Evolutionary conservation across 2,329 filamentous ascomycete species (phyloP).

Genomic region (Sporothrix mexicana): DNA sequence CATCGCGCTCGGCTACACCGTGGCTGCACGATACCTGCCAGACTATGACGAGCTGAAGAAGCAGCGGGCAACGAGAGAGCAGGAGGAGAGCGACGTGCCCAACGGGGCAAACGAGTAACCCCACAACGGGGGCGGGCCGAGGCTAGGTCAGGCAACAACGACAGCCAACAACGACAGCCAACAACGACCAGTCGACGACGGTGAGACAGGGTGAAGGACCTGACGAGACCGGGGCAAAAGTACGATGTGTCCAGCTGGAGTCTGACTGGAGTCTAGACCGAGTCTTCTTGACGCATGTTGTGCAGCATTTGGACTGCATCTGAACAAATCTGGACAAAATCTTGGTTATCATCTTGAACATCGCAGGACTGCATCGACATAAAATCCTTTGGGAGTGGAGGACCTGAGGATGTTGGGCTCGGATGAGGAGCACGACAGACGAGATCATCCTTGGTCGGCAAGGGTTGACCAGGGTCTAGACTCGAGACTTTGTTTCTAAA

Average conservation of each 20-base stretch:
- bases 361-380: background rate
- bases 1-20: constrained; percentile 45
- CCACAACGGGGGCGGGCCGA: too few species aligned
- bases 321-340: background rate
- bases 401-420: constrained; percentile 9
- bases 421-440: background rate
- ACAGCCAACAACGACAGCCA: background rate
- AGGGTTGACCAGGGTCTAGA: background rate
- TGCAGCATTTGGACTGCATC: background rate
- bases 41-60: constrained; percentile 43
- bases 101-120: background rate
- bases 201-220: background rate
- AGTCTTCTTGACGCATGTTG: background rate
- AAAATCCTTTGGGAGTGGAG: constrained; percentile 18
- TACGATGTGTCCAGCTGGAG: background rate
- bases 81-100: background rate
- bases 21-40: constrained; percentile 46
- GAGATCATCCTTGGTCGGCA: background rate
- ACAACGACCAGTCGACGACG: background rate
- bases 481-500: background rate
- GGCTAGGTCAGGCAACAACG: background rate
- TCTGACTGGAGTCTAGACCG: constrained; percentile 13
- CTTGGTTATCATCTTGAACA: constrained; percentile 6
- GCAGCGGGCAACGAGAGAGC: constrained; percentile 27
- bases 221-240: background rate